These are phyloP conservation scores for Ophiostoma quercus DNA, from an alignment of 2,329 filamentous ascomycete genomes.

Conservation along the genomic window DNA sequence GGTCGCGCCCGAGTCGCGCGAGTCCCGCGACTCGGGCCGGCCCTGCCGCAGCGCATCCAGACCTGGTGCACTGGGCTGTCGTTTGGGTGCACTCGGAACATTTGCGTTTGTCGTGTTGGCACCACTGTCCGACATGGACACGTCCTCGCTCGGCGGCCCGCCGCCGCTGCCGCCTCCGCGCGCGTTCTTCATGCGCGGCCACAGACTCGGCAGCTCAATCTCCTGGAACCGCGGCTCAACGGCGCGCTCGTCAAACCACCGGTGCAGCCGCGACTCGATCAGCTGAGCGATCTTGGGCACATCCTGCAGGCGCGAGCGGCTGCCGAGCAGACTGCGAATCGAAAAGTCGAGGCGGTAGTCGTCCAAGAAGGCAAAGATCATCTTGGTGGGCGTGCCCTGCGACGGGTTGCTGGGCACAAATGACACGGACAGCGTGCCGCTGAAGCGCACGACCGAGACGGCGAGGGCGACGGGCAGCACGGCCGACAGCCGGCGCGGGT, in stretches of 20 bases:
- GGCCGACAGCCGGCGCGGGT: slow-evolving; percentile 82
- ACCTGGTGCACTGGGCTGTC: neutral
- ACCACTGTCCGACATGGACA: slow-evolving; percentile 19
- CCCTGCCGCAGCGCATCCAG: slow-evolving; percentile 19
- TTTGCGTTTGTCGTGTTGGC: neutral
- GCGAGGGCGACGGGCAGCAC: slow-evolving; percentile 87
- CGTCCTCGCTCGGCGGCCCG: slow-evolving; percentile 23
- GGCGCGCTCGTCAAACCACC: slow-evolving; percentile 82
- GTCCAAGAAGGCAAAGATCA: slow-evolving; percentile 90
- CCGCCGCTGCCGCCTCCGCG: slow-evolving; percentile 49
- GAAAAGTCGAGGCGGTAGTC: slow-evolving; percentile 82
- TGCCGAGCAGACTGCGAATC: slow-evolving; percentile 72
- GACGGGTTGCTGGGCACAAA: slow-evolving; percentile 74
- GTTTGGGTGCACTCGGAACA: neutral
- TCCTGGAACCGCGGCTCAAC: slow-evolving; percentile 85
- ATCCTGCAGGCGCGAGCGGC: slow-evolving; percentile 73
- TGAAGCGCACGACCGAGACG: slow-evolving; percentile 89
- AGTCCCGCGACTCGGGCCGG: slow-evolving; percentile 32
- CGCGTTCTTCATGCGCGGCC: slow-evolving; percentile 80
- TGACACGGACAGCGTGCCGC: slow-evolving; percentile 86
- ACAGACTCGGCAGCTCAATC: slow-evolving; percentile 74
- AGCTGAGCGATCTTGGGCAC: slow-evolving; percentile 85
- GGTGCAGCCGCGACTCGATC: slow-evolving; percentile 71
- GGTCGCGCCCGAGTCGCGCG: slow-evolving; percentile 33
- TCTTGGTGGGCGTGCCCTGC: slow-evolving; percentile 71